Conservation (phyloP, 2,329 filamentous ascomycete genomes). For the Ophiocordyceps camponoti-saundersi region DNA sequence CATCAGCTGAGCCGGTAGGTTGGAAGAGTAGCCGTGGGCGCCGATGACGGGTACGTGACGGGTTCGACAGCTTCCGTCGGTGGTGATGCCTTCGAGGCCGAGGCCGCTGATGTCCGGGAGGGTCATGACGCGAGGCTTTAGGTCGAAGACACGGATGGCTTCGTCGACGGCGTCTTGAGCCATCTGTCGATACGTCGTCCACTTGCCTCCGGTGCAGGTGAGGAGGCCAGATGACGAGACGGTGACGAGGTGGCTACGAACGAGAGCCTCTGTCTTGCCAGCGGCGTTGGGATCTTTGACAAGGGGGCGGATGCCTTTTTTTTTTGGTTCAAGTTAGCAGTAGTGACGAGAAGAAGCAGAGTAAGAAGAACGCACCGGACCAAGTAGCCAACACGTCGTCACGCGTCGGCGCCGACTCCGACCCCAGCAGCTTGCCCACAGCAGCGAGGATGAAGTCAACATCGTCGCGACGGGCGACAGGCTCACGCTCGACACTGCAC, state of each 20-base stretch:
- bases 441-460: constrained; percentile 72
- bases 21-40: constrained; percentile 48
- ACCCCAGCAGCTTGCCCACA: constrained; percentile 58
- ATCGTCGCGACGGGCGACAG: constrained; percentile 57
- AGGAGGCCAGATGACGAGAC: constrained; percentile 59
- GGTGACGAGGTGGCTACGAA: constrained; percentile 66
- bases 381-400: constrained; percentile 66
- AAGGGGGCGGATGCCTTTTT: constrained; percentile 48
- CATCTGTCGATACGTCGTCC: constrained; percentile 84
- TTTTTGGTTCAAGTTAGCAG: background rate
- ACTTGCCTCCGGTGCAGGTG: constrained; percentile 72
- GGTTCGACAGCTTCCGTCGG: constrained; percentile 60
- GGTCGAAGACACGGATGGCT: constrained; percentile 48
- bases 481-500: constrained; percentile 49
- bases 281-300: constrained; percentile 67
- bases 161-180: constrained; percentile 73
- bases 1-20: constrained; percentile 16
- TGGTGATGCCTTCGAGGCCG: constrained; percentile 23
- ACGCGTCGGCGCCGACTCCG: constrained; percentile 57
- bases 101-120: constrained; percentile 52
- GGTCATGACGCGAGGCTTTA: constrained; percentile 33
- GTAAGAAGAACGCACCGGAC: constrained; percentile 39
- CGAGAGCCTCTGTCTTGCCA: constrained; percentile 60
- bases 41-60: constrained; percentile 57
- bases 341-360: background rate